Conservation (phyloP, 2,329 filamentous ascomycete genomes). For the Teratosphaeria gauchensis region DNA sequence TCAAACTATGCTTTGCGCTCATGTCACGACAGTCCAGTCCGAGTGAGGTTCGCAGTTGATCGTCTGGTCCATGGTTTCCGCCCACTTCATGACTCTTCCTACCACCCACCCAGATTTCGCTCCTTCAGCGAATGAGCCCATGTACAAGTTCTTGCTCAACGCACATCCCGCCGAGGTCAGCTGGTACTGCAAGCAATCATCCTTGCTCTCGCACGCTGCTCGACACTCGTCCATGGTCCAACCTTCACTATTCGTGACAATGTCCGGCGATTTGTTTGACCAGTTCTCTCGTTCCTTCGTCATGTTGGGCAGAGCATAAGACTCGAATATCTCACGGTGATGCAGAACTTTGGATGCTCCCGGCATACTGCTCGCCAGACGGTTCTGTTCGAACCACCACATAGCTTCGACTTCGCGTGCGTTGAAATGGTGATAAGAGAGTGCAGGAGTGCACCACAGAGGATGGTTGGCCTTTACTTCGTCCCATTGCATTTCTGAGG, state of each 20-base stretch:
- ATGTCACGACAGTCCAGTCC: background rate
- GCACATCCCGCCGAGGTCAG: slow-evolving; percentile 13
- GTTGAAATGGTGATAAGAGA: slow-evolving; percentile 27
- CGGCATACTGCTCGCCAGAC: slow-evolving; percentile 7
- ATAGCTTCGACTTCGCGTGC: slow-evolving; percentile 16
- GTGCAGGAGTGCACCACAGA: slow-evolving; percentile 35
- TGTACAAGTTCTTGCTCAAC: slow-evolving; percentile 7
- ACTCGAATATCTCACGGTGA: slow-evolving; percentile 21
- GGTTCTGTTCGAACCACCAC: slow-evolving; percentile 23
- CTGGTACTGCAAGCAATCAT: slow-evolving; percentile 18
- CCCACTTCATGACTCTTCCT: slow-evolving; percentile 12
- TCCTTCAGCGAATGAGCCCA: slow-evolving; percentile 10
- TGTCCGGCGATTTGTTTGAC: slow-evolving; percentile 17
- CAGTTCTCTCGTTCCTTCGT: slow-evolving; percentile 11
- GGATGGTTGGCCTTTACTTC: slow-evolving; percentile 12
- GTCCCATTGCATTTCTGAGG: slow-evolving; percentile 29
- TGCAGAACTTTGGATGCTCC: slow-evolving; percentile 7
- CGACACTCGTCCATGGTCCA: slow-evolving; percentile 14
- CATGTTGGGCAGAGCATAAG: slow-evolving; percentile 17
- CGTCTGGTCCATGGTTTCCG: background rate
- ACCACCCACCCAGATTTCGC: slow-evolving; percentile 16
- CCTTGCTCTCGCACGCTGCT: slow-evolving; percentile 11
- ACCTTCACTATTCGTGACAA: slow-evolving; percentile 7
- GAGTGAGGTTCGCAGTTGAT: background rate
- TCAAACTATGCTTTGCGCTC: background rate